These are phyloP conservation scores for Cercospora sojina DNA, from an alignment of 2,329 filamentous ascomycete genomes.

Conservation along the genomic window DNA sequence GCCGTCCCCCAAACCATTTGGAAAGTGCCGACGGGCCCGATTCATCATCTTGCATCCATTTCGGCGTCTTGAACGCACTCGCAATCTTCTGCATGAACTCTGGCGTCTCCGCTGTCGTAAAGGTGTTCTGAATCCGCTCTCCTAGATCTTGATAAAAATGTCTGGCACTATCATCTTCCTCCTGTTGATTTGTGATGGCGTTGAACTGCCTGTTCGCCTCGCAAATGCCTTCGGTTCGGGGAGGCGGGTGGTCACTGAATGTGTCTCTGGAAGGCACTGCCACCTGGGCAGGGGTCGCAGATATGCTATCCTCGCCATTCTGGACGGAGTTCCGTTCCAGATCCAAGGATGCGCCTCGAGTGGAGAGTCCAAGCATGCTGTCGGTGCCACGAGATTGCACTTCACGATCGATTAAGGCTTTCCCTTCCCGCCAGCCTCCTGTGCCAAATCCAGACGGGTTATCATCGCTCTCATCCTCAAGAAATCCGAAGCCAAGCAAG, in stretches of 20 bases:
- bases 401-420: slow-evolving; percentile 86
- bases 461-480: slow-evolving; percentile 72
- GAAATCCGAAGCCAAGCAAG: slow-evolving; percentile 73
- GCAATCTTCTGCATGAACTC: slow-evolving; percentile 70
- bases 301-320: slow-evolving; percentile 6
- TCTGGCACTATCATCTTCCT: slow-evolving; percentile 60
- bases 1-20: slow-evolving; percentile 38
- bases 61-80: slow-evolving; percentile 69
- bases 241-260: slow-evolving; percentile 7
- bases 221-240: slow-evolving; percentile 23
- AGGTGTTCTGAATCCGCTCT: slow-evolving; percentile 85
- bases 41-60: slow-evolving; percentile 62
- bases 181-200: slow-evolving; percentile 39
- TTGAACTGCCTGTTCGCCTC: slow-evolving; percentile 36
- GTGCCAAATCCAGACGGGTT: slow-evolving; percentile 67
- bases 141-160: slow-evolving; percentile 82
- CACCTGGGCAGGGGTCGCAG: neutral
- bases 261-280: slow-evolving; percentile 3
- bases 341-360: slow-evolving; percentile 32
- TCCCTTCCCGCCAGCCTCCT: slow-evolving; percentile 86
- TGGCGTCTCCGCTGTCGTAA: slow-evolving; percentile 78
- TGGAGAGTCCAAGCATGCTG: slow-evolving; percentile 39
- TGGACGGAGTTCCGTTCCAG: slow-evolving; percentile 23
- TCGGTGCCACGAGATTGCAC: slow-evolving; percentile 43
- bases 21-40: slow-evolving; percentile 29